These are phyloP conservation scores for Rehmannia glutinosa DNA, from an alignment of 257 asterid genomes.

Conservation along the genomic window DNA sequence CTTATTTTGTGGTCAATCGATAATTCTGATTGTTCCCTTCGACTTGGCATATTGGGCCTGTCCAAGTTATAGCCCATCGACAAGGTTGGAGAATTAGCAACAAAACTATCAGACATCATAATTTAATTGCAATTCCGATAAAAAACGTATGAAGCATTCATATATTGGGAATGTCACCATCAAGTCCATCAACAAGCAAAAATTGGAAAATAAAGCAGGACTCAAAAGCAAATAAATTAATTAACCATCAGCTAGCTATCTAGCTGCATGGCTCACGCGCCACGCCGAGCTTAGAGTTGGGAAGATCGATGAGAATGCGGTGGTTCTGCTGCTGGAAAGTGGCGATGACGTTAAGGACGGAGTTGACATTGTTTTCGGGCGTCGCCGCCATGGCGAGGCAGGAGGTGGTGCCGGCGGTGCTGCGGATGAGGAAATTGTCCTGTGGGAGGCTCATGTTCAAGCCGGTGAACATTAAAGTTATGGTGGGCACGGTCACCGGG, in stretches of 20 bases:
- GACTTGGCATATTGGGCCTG: too few species aligned
- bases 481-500: conserved; percentile 38
- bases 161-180: too few species aligned
- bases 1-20: too few species aligned
- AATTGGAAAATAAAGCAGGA: too few species aligned
- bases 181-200: too few species aligned
- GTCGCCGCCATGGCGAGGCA: conserved; percentile 92
- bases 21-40: too few species aligned
- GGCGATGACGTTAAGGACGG: conserved; percentile 81
- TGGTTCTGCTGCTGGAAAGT: conserved; percentile 84
- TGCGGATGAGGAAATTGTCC: conserved; percentile 61
- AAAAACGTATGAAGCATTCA: too few species aligned
- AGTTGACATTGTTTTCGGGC: conserved; percentile 55
- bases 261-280: conserved; percentile 61
- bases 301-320: conserved; percentile 66
- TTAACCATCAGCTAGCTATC: background rate
- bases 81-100: too few species aligned
- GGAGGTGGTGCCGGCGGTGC: conserved; percentile 56
- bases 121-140: too few species aligned
- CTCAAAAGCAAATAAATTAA: background rate
- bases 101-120: too few species aligned
- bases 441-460: conserved; percentile 50
- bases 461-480: conserved; percentile 49
- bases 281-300: conserved; percentile 66
- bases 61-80: too few species aligned